These are phyloP conservation scores for Agaricus bisporus DNA, from an alignment of 768 basidiomycete species.

Conservation along the genomic window DNA sequence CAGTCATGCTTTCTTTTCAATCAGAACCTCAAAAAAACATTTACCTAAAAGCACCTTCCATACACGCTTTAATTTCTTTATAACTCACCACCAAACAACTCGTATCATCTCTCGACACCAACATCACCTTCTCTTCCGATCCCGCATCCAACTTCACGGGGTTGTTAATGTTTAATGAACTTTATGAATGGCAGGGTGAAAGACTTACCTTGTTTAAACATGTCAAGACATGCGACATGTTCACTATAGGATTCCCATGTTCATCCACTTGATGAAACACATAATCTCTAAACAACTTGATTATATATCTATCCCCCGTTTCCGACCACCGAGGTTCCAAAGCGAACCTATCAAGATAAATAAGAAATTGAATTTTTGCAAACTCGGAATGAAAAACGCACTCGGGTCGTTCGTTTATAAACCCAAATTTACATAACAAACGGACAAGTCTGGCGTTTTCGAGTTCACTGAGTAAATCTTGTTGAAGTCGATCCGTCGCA, in stretches of 20 bases:
- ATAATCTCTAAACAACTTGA: constrained; percentile 97
- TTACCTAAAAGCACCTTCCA: constrained; percentile 80
- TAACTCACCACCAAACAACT: constrained; percentile 92
- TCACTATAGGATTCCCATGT: constrained; percentile 81
- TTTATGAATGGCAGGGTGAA: too few species aligned
- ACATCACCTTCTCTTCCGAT: constrained; percentile 90
- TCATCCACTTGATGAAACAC: constrained; percentile 98
- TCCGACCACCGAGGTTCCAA: constrained; percentile 96
- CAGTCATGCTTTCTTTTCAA: too few species aligned
- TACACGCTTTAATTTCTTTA: constrained; percentile 82
- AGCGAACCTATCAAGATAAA: constrained; percentile 69
- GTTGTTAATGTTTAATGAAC: too few species aligned
- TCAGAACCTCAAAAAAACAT: constrained; percentile 19
- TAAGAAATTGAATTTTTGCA: background rate
- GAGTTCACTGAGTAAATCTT: constrained; percentile 79
- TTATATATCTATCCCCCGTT: constrained; percentile 95
- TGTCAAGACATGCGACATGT: constrained; percentile 84
- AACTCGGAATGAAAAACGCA: constrained; percentile 32
- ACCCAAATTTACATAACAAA: constrained; percentile 88
- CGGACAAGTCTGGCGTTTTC: constrained; percentile 93
- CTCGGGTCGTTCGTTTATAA: constrained; percentile 99
- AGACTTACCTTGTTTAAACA: constrained; percentile 91
- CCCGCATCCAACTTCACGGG: constrained; percentile 84
- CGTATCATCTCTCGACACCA: constrained; percentile 92
- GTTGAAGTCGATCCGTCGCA: constrained; percentile 75